These are phyloP conservation scores for Claviceps arundinis DNA, from an alignment of 2,329 filamentous ascomycete species.

Conservation along the genomic window DNA sequence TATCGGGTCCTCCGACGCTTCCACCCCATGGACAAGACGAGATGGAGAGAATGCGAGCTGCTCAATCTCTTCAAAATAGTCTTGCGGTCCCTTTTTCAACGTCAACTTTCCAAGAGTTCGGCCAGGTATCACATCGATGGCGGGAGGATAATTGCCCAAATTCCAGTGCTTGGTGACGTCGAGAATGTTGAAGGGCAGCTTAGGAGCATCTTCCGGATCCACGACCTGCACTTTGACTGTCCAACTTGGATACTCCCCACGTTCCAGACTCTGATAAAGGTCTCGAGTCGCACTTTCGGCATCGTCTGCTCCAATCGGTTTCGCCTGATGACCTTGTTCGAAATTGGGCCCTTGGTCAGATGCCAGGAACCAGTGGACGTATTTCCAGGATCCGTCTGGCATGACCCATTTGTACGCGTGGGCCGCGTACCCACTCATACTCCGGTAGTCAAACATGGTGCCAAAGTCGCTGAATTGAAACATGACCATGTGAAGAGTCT, in stretches of 20 bases:
- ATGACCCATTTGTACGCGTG: slow-evolving; percentile 57
- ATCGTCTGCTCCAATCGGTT: slow-evolving; percentile 38
- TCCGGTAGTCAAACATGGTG: slow-evolving; percentile 49
- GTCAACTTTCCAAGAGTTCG: slow-evolving; percentile 48
- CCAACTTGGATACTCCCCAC: slow-evolving; percentile 49
- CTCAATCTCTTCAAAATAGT: slow-evolving; percentile 59
- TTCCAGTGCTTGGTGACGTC: slow-evolving; percentile 61
- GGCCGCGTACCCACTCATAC: slow-evolving; percentile 56
- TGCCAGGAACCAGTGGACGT: slow-evolving; percentile 52
- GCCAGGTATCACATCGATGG: slow-evolving; percentile 33
- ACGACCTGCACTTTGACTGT: slow-evolving; percentile 51
- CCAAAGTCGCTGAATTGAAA: slow-evolving; percentile 52
- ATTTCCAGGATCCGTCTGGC: slow-evolving; percentile 51
- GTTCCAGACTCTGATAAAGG: slow-evolving; percentile 48
- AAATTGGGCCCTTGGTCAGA: slow-evolving; percentile 49
- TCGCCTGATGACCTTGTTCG: slow-evolving; percentile 44
- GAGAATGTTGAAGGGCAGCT: slow-evolving; percentile 50
- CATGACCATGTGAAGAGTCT: slow-evolving; percentile 52
- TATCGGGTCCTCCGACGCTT: slow-evolving; percentile 48
- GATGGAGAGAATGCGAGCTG: slow-evolving; percentile 54
- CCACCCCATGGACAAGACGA: slow-evolving; percentile 50
- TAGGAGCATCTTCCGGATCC: slow-evolving; percentile 46
- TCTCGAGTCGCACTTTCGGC: slow-evolving; percentile 52
- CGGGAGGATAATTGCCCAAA: slow-evolving; percentile 28
- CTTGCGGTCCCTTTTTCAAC: slow-evolving; percentile 49